A percentile compares a stretch with the other conserved stretches of the same genome.
Evolutionary conservation across 192 early-diverging fungal species (phyloP).

Genomic region (Entophlyctis luteolus): DNA sequence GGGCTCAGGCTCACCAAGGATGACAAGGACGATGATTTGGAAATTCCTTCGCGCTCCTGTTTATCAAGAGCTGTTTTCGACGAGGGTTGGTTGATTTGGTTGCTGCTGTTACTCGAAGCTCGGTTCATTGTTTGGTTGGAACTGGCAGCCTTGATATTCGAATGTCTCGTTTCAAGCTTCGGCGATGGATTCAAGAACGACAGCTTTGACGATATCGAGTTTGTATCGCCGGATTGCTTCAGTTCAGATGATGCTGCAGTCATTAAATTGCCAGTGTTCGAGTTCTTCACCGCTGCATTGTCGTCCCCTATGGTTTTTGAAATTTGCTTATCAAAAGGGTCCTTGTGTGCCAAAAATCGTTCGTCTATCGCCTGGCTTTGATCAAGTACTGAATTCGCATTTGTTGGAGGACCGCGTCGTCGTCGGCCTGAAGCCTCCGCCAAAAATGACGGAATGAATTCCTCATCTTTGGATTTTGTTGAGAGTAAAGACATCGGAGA

Average conservation of each 20-base stretch:
- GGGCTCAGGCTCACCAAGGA: constrained; percentile 12
- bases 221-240: no score
- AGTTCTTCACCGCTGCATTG: no score
- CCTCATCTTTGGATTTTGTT: constrained; percentile 24
- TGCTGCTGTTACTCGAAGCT: neutral
- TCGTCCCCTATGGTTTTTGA: no score
- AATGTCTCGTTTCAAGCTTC: neutral
- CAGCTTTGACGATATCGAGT: no score
- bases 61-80: no score
- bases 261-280: no score
- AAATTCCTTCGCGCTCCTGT: no score
- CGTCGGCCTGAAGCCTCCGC: constrained; percentile 5
- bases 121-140: neutral
- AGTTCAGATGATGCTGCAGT: no score
- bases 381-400: no score
- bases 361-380: no score
- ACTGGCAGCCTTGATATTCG: neutral
- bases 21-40: constrained; percentile 17
- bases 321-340: no score
- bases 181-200: neutral
- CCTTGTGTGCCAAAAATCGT: no score
- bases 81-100: neutral
- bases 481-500: constrained; percentile 5
- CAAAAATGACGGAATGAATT: constrained; percentile 27
- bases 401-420: constrained; percentile 5